phyloP scores from a whole-genome alignment of 31 red algal genomes.

The Asparagopsis taxiformis region DNA sequence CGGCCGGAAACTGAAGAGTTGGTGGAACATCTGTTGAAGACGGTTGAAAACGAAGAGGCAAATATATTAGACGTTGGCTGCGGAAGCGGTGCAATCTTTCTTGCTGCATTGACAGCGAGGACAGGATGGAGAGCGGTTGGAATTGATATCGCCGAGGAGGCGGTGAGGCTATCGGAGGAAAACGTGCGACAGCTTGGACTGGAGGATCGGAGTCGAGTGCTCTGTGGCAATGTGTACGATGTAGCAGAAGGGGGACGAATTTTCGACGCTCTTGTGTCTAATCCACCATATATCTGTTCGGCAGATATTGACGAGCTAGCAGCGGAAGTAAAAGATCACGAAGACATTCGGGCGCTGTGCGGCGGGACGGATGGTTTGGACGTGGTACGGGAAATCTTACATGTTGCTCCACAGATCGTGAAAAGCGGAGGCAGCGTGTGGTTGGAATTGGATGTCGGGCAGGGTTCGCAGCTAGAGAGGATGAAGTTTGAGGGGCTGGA shows the following conservation, averaged over 20 bases:
- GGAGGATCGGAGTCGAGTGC: slow-evolving; percentile 1
- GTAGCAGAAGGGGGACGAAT: not conserved
- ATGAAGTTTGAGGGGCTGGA: slow-evolving; percentile 3
- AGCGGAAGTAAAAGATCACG: slow-evolving; percentile 71
- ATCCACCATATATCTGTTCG: slow-evolving; percentile 89
- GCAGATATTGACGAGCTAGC: slow-evolving; percentile 59
- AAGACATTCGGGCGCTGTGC: slow-evolving; percentile 66
- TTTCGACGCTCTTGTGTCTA: slow-evolving; percentile 77
- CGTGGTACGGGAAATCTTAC: slow-evolving; percentile 71
- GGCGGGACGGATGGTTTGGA: slow-evolving; percentile 82
- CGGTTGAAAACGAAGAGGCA: not conserved
- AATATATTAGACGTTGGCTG: slow-evolving; percentile 82
- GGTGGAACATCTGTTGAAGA: slow-evolving; percentile 59
- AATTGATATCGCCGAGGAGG: slow-evolving; percentile 34
- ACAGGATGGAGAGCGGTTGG: slow-evolving; percentile 30
- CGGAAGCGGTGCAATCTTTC: slow-evolving; percentile 87
- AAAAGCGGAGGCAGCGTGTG: slow-evolving; percentile 65
- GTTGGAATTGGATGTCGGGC: slow-evolving; percentile 87
- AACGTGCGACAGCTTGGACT: slow-evolving; percentile 30
- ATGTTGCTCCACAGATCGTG: slow-evolving; percentile 26
- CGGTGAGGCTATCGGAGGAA: slow-evolving; percentile 13
- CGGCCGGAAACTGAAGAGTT: slow-evolving; percentile 94
- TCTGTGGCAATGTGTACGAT: slow-evolving; percentile 30
- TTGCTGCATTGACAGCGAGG: slow-evolving; percentile 46
- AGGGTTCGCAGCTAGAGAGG: slow-evolving; percentile 37